Evolutionary conservation across 192 early-diverging fungal genomes (phyloP).

Genomic region (Backusella sp.): DNA sequence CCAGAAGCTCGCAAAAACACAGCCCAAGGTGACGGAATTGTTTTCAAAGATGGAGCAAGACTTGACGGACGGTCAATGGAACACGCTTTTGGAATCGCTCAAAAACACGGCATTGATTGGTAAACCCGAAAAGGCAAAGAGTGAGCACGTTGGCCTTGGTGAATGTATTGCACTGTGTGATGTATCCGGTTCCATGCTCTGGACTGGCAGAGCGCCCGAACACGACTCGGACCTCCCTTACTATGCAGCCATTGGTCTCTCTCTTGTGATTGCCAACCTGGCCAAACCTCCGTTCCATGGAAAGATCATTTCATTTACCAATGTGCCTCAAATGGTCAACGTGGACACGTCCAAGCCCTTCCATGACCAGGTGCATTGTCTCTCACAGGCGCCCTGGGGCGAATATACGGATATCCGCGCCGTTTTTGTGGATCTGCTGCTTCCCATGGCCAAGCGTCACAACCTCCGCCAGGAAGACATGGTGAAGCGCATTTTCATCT

Average conservation of each 20-base stretch:
- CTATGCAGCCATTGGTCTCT: constrained; percentile 42
- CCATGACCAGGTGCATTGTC: constrained; percentile 24
- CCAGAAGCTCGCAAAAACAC: not conserved
- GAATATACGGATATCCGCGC: constrained; percentile 38
- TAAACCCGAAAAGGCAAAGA: not conserved
- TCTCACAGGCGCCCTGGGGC: constrained; percentile 32
- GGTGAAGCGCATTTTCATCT: constrained; percentile 51
- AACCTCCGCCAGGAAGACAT: constrained; percentile 41
- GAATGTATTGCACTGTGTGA: constrained; percentile 47
- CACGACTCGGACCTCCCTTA: constrained; percentile 25
- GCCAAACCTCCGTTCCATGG: constrained; percentile 41
- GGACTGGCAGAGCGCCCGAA: not conserved
- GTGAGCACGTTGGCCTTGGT: constrained; percentile 21
- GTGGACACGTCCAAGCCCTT: constrained; percentile 22
- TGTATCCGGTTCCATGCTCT: constrained; percentile 47
- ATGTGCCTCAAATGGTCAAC: constrained; percentile 29
- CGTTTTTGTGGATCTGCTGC: constrained; percentile 37
- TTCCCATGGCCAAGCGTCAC: constrained; percentile 35
- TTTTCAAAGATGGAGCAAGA: constrained; percentile 1
- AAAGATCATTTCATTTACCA: constrained; percentile 45
- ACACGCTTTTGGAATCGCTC: constrained; percentile 5
- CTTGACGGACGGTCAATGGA: constrained; percentile 21
- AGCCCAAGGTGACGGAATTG: not conserved
- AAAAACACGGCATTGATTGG: not conserved
- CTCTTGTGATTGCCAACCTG: constrained; percentile 39